Base-by-base conservation (phyloP, 2,329 filamentous ascomycete genomes). In the Westerdykella ornata region DNA sequence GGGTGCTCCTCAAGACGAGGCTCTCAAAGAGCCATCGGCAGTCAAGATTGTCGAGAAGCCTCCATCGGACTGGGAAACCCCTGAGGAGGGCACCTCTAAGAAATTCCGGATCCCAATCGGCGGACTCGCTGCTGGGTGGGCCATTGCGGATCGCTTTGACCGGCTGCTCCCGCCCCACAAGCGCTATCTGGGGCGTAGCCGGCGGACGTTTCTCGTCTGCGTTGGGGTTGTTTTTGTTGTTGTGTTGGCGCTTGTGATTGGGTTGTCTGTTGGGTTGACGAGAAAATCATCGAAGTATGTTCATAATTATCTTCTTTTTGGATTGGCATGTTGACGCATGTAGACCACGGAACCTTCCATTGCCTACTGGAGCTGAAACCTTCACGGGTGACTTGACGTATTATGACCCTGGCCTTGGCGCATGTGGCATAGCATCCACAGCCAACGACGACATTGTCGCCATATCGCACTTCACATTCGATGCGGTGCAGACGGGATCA, bases 311-410 rank as follows among this genome's bases (percentile, higher is more conserved):
- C 8, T 12, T 5, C 16, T 19, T 8, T n/a, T 15, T 34, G 5
- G 11, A 40, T 14, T 13, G 34, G 15, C 15, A 12, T 28, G n/a
- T 47, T 59, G 31, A 59, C 39, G 14, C 5, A 30, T 34, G 2
- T 32, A 65, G 61, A 35, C 43, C 46, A 39, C 52, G 60, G 32
- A 72, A 74, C 47, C 65, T 78, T 5, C 75, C 75, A 3, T 67
- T 78, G 6, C 76, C 76, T 2, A 68, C 66, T 17, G 71, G 74
- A 41, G 68, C 70, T 9, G 68, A 72, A 1, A 71, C 73, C 0
- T 78, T 77, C 53, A 73, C 68, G 3, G 83, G 82, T 39, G 81
- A 85, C 37, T 61, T 85, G 38, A 87, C 82, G 1, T 89, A 81
- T 67, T 89, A 84, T 61, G 67, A 70, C 14, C 77, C 82, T 0